A percentile compares a stretch with the other conserved stretches of the same genome.
These are phyloP conservation scores for Prunus mongolica DNA, from an alignment of 306 rosid genomes.

Conservation along the genomic window DNA sequence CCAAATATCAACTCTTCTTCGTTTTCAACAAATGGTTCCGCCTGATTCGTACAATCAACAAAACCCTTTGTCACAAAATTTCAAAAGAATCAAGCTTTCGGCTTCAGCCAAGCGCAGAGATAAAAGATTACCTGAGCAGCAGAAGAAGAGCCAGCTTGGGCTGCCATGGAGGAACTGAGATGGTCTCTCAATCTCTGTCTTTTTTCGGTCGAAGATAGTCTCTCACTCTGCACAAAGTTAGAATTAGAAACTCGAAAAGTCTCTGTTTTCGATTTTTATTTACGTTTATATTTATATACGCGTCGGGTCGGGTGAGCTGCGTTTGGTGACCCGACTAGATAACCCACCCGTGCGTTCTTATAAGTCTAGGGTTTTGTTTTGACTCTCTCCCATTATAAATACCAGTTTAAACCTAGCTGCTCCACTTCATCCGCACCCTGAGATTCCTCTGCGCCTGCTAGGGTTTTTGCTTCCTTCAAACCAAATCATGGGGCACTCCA, in stretches of 20 bases:
- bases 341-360: background rate
- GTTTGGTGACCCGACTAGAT: background rate
- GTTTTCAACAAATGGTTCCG: slow-evolving; percentile 37
- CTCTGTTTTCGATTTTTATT: background rate
- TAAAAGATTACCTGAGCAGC: slow-evolving; percentile 8
- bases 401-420: background rate
- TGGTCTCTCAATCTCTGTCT: too few species aligned
- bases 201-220: too few species aligned
- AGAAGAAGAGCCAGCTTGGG: slow-evolving; percentile 21
- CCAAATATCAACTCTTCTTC: slow-evolving; percentile 37
- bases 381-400: slow-evolving; percentile 9
- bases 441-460: background rate
- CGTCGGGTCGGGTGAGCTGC: background rate
- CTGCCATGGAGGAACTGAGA: slow-evolving; percentile 13
- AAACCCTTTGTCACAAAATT: too few species aligned
- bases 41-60: slow-evolving; percentile 17
- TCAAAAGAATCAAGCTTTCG: background rate
- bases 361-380: slow-evolving; percentile 49
- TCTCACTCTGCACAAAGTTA: background rate
- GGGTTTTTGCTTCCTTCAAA: background rate
- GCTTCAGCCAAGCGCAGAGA: background rate
- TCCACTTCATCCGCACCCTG: fast-evolving
- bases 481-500: slow-evolving; percentile 74
- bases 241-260: background rate
- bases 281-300: background rate